Base-by-base conservation (phyloP, 768 basidiomycete genomes). In the Agrocybe chaxingu region DNA sequence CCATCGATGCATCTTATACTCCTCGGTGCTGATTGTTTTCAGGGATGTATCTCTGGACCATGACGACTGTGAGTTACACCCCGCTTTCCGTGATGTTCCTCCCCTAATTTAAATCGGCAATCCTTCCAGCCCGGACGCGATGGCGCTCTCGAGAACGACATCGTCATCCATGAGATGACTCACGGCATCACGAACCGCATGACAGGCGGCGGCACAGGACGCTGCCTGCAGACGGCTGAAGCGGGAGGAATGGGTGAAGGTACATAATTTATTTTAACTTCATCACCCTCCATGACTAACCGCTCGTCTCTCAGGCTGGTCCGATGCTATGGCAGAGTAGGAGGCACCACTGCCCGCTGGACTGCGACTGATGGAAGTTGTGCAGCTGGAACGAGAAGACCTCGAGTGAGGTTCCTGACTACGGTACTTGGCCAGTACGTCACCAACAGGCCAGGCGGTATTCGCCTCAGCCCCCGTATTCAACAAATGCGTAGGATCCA, bases 221-320 rank as follows among this genome's bases (percentile, higher is more conserved):
- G 79, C 13, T 87, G 85, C 67, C 68, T 87, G 52, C 80, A 83
- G 61, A 80, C 75, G 35, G 72, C 73, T 36, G 84, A 85, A 60
- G 74, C 83, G 6, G 82, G 81, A 35, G 84, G 83, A 31, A 77
- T 85, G 77, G 84, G 83, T 42, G 85, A 85, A 64, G 83, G 59
- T 66, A 70, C 2, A 2, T 12, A 12, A 13, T 35, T 33, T 19
- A 12, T 6, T 44, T 10, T n/a, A 35, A 3, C 24, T 6, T 7
- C n/a, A 34, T 10, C 4, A 33, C 31, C 8, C 10, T 13, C 1
- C 7, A 3, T 9, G 8, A 11, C 18, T 24, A 35, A 35, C 11
- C 4, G 19, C 11, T 13, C 10, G 6, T 11, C 4, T 35, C 29
- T 36, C n/a, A 50, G 55, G 79, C 24, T 85, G 83, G 83, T 80